These are phyloP conservation scores for Fusarium papillatum DNA, from an alignment of 2,329 filamentous ascomycete species.

Conservation along the genomic window DNA sequence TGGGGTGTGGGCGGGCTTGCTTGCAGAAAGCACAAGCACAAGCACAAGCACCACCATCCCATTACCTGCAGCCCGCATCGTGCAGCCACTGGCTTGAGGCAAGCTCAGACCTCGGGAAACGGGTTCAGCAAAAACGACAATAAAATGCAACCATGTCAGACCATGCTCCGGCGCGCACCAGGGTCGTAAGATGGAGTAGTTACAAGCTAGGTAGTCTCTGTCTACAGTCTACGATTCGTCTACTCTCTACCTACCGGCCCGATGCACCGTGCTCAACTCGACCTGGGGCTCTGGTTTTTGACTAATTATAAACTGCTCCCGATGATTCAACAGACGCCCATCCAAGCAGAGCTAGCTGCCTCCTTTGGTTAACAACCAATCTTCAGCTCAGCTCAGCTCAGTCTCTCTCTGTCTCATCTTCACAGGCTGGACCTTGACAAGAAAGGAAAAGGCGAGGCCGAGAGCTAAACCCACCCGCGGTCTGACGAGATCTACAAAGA, in stretches of 20 bases:
- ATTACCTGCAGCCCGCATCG: not conserved
- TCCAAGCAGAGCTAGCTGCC: conserved; percentile 15
- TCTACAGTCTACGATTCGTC: conserved; percentile 35
- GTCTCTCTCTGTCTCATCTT: conserved; percentile 5
- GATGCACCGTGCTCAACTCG: conserved; percentile 44
- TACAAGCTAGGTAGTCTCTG: not conserved
- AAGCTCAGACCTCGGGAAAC: conserved; percentile 33
- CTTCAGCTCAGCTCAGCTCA: conserved; percentile 9
- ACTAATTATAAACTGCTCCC: conserved; percentile 43
- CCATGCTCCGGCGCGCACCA: conserved; percentile 30
- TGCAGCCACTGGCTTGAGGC: conserved; percentile 10
- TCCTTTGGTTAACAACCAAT: not conserved
- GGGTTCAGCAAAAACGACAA: conserved; percentile 13
- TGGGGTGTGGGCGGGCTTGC: conserved; percentile 7
- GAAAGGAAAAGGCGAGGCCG: conserved; percentile 23
- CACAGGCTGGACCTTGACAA: conserved; percentile 36
- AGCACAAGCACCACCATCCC: not conserved
- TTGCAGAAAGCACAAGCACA: not conserved
- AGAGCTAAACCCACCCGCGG: not conserved
- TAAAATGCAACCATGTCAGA: conserved; percentile 46
- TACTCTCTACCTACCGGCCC: conserved; percentile 35
- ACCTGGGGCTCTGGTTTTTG: conserved; percentile 25
- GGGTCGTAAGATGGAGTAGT: conserved; percentile 39
- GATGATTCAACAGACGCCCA: conserved; percentile 27
- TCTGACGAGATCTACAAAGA: conserved; percentile 16